A percentile compares a stretch with the other conserved stretches of the same genome.
These are phyloP conservation scores for Candida coquimbonensis DNA, from an alignment of 805 yeast genomes.

Conservation along the genomic window DNA sequence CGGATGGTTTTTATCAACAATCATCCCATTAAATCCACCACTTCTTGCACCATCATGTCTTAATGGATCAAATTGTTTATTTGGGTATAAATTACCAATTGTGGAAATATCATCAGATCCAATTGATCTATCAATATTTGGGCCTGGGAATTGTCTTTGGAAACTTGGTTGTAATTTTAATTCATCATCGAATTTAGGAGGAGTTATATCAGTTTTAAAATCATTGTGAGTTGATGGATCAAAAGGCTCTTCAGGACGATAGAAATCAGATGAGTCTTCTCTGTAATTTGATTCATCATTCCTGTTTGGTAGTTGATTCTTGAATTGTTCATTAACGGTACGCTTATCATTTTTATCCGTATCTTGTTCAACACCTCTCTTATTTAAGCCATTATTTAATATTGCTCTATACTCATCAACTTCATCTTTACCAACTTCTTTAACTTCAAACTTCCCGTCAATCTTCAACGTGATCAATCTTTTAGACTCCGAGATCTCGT, in stretches of 20 bases:
- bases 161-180: slow-evolving; percentile 27
- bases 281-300: too few species aligned
- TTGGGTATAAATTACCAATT: slow-evolving; percentile 37
- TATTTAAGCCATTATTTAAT: not conserved
- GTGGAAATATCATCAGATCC: slow-evolving; percentile 51
- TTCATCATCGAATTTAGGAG: slow-evolving; percentile 49
- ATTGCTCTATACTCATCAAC: not conserved
- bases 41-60: not conserved
- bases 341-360: too few species aligned
- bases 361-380: too few species aligned
- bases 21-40: slow-evolving; percentile 40
- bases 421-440: not conserved
- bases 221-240: not conserved
- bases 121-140: slow-evolving; percentile 18
- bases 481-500: not conserved
- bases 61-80: slow-evolving; percentile 38
- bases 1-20: slow-evolving; percentile 46
- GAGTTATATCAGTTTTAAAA: not conserved
- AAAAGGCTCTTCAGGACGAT: too few species aligned
- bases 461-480: not conserved
- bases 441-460: not conserved
- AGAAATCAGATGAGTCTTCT: too few species aligned
- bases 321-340: too few species aligned
- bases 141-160: slow-evolving; percentile 13
- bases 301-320: too few species aligned